These are phyloP conservation scores for Mycena epipterygia DNA, from an alignment of 768 basidiomycete species.

Conservation along the genomic window DNA sequence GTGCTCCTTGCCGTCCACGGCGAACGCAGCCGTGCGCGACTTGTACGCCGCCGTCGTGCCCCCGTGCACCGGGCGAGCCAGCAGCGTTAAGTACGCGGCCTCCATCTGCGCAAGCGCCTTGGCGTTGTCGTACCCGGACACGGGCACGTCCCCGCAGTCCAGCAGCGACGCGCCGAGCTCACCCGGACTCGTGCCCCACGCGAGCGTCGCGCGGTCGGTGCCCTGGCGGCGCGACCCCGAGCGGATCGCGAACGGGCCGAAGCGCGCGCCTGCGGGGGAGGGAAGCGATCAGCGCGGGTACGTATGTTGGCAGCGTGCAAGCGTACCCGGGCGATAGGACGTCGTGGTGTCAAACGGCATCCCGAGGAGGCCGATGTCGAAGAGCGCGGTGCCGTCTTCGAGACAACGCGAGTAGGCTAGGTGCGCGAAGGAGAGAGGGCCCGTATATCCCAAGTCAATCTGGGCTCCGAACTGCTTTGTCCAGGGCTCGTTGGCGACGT, in stretches of 20 bases:
- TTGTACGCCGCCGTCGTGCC: slow-evolving; percentile 37
- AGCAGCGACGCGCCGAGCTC: slow-evolving; percentile 57
- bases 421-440: slow-evolving; percentile 77
- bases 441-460: slow-evolving; percentile 70
- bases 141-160: slow-evolving; percentile 79
- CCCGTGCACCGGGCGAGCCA: slow-evolving; percentile 59
- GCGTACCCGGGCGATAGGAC: slow-evolving; percentile 57
- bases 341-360: slow-evolving; percentile 70
- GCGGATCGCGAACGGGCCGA: slow-evolving; percentile 74
- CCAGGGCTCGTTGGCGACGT: slow-evolving; percentile 54
- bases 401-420: slow-evolving; percentile 62
- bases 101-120: slow-evolving; percentile 78
- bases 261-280: slow-evolving; percentile 65
- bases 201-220: slow-evolving; percentile 57
- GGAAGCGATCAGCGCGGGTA: slow-evolving; percentile 46
- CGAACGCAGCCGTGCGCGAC: slow-evolving; percentile 48
- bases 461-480: slow-evolving; percentile 67
- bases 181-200: slow-evolving; percentile 66
- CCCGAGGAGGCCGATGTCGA: slow-evolving; percentile 73
- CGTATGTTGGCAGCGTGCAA: neutral
- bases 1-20: slow-evolving; percentile 69
- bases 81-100: slow-evolving; percentile 72
- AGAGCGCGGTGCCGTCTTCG: slow-evolving; percentile 41
- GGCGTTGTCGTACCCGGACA: slow-evolving; percentile 69
- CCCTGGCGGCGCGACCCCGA: slow-evolving; percentile 66